phyloP scores from a whole-genome alignment of 2,329 filamentous ascomycete genomes.

The Fonsecaea monophora region DNA sequence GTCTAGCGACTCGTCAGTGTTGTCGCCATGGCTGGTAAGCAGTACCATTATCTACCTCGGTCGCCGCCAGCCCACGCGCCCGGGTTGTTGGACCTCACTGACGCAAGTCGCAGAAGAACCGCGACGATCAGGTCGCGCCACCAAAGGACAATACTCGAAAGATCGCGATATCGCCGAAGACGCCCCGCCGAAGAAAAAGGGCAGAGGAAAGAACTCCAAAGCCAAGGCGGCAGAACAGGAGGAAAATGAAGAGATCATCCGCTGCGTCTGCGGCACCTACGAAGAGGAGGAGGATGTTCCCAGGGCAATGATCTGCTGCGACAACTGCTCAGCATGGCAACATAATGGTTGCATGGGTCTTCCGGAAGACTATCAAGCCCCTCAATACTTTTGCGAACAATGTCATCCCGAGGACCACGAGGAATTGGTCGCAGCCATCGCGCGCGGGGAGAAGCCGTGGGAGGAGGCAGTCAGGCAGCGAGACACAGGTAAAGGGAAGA shows the following conservation, averaged over 20 bases:
- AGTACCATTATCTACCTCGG: conserved; percentile 44
- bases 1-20: conserved; percentile 33
- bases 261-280: conserved; percentile 89
- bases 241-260: conserved; percentile 76
- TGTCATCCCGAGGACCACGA: conserved; percentile 85
- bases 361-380: conserved; percentile 75
- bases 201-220: conserved; percentile 54
- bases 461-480: conserved; percentile 70
- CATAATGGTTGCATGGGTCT: conserved; percentile 96
- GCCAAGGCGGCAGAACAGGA: conserved; percentile 57
- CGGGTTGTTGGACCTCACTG: conserved; percentile 16
- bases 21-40: conserved; percentile 67
- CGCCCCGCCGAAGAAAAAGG: conserved; percentile 54
- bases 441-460: conserved; percentile 85
- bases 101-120: conserved; percentile 69
- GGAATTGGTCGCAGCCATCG: conserved; percentile 78
- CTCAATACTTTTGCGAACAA: conserved; percentile 89
- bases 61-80: conserved; percentile 5
- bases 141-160: conserved; percentile 94
- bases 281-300: conserved; percentile 84
- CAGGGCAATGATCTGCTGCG: conserved; percentile 94
- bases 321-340: conserved; percentile 92
- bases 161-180: conserved; percentile 77
- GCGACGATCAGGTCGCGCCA: conserved; percentile 91
- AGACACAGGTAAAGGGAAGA: conserved; percentile 64